Evolutionary conservation across 305 asterid species (phyloP).

Genomic region (Galium porrigens): DNA sequence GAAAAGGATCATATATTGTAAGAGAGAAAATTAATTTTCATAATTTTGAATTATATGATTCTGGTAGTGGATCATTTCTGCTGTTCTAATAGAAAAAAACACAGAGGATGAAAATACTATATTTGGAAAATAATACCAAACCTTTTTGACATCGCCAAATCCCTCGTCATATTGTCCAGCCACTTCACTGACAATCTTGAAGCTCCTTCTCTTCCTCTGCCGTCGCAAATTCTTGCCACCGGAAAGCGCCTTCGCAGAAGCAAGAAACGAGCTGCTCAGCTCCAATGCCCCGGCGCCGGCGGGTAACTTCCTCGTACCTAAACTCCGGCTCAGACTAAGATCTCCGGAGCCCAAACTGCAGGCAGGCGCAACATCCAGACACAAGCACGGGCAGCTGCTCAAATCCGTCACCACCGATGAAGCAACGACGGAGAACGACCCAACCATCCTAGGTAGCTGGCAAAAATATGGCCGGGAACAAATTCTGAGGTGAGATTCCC

Average conservation of each 20-base stretch:
- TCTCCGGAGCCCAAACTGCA: slow-evolving; percentile 25
- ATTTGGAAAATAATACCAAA: slow-evolving; percentile 4
- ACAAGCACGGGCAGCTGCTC: slow-evolving; percentile 30
- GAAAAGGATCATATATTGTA: too few species aligned
- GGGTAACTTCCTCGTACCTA: slow-evolving; percentile 18
- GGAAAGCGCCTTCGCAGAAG: slow-evolving; percentile 26
- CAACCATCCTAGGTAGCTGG: slow-evolving; percentile 25
- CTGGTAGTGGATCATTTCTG: too few species aligned
- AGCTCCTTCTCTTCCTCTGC: slow-evolving; percentile 31
- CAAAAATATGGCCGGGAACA: slow-evolving; percentile 1
- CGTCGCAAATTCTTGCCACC: slow-evolving; percentile 23
- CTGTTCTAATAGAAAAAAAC: not conserved
- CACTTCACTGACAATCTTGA: slow-evolving; percentile 33
- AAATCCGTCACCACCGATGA: slow-evolving; percentile 37
- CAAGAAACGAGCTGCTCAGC: slow-evolving; percentile 38
- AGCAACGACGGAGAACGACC: slow-evolving; percentile 36
- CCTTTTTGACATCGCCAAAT: slow-evolving; percentile 60
- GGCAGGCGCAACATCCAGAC: slow-evolving; percentile 33
- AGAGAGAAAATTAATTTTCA: too few species aligned
- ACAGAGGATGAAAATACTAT: not conserved
- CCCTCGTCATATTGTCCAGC: slow-evolving; percentile 57
- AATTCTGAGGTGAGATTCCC: slow-evolving; percentile 16
- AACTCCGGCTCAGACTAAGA: slow-evolving; percentile 18
- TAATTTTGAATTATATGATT: too few species aligned
- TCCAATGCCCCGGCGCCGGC: slow-evolving; percentile 22